Conservation (phyloP, 768 basidiomycete genomes). For the Tylopilus sp. region DNA sequence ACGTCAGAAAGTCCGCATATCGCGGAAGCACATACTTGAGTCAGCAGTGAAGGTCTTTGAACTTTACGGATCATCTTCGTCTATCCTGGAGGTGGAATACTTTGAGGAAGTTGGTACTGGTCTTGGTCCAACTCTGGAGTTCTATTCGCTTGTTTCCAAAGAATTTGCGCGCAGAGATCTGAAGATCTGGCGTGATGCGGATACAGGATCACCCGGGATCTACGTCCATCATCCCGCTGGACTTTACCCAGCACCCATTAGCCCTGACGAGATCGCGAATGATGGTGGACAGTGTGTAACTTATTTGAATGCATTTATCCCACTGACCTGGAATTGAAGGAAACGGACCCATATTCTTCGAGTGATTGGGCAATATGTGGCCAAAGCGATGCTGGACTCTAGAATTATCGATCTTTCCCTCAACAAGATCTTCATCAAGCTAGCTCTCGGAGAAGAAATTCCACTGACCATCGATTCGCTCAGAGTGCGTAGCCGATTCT, state of each 20-base stretch:
- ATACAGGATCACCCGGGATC: conserved; percentile 51
- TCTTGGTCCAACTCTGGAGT: conserved; percentile 94
- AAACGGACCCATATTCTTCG: conserved; percentile 84
- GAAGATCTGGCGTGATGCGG: conserved; percentile 90
- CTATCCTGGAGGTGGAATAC: conserved; percentile 95
- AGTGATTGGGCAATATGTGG: conserved; percentile 93
- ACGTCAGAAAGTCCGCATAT: conserved; percentile 95
- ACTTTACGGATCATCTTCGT: conserved; percentile 91
- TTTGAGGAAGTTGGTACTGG: conserved; percentile 99
- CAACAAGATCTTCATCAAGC: conserved; percentile 92
- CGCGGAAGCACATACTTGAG: conserved; percentile 90
- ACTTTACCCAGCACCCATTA: conserved; percentile 84
- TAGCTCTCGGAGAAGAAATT: conserved; percentile 83
- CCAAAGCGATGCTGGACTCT: conserved; percentile 95
- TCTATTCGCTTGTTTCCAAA: conserved; percentile 94
- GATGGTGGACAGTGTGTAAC: conserved; percentile 71
- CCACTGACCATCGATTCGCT: conserved; percentile 81
- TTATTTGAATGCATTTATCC: not conserved
- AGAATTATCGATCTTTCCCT: conserved; percentile 95
- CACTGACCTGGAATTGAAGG: conserved; percentile 36
- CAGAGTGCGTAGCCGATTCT: conserved; percentile 48
- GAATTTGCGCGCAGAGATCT: conserved; percentile 89
- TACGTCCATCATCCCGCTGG: conserved; percentile 86
- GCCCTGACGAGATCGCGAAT: conserved; percentile 60
- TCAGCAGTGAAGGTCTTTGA: conserved; percentile 96